Evolutionary conservation across 2,329 filamentous ascomycete species (phyloP), one percentile per base, ranked within the genome.

Genomic region (Diaporthe sp.): DNA sequence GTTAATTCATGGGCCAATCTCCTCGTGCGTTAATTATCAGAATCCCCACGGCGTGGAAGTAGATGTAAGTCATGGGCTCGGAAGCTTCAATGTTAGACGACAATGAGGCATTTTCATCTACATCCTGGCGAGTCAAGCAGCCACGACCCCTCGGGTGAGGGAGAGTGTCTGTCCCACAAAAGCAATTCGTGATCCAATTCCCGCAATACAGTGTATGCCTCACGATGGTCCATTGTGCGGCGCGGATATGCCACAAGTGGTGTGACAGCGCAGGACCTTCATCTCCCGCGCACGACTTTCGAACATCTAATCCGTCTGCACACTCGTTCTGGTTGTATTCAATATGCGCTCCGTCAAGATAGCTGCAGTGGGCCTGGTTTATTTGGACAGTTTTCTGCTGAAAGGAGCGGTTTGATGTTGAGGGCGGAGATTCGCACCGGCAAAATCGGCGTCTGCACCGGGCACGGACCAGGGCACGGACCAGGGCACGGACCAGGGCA

Each of bases 21-120:
- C 10, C 65, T 39, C 65, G 3, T 68, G 65, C 46, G 65, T 53
- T n/a, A 53, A 53, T 68, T 68, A 49, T 19, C 42, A 49, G 12
- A 4, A 15, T 22, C 61, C 15, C 61, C 61, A 49, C 42, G 61
- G 28, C 25, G 13, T 28, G 39, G 17, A 34, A 65, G 61, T 15
- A 34, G 17, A 31, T 46, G 42, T 46, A 65, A 49, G 42, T 65
- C 61, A 34, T 49, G 25, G 42, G 25, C 61, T n/a, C 28, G 42
- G 15, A 8, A n/a, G 42, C 7, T 10, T 46, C 42, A 28, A 15
- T 31, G 39, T 39, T 15, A 22, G 28, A 22, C 10, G 10, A 34
- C 42, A 31, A 13, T 49, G 61, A 49, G 61, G 42, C 42, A 65
- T 65, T 65, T 65, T 65, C 8, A 5, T 2, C 61, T 34, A 9